Evolutionary conservation across 2,329 filamentous ascomycete species (phyloP).

Genomic region (Colletotrichum paranaense): DNA sequence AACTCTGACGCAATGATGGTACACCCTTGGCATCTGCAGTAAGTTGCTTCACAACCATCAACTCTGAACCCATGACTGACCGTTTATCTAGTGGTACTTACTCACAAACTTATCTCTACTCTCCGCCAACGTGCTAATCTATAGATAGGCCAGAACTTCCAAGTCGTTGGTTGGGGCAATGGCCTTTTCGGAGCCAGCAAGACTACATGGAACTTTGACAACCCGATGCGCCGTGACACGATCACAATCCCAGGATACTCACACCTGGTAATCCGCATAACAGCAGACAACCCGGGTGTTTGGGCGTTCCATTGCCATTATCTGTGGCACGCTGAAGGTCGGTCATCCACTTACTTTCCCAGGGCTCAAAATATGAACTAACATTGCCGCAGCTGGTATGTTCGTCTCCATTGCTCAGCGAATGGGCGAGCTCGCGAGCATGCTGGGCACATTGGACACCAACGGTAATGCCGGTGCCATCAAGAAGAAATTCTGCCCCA

Average conservation of each 20-base stretch:
- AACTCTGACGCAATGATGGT: conserved; percentile 39
- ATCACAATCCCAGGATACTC: conserved; percentile 64
- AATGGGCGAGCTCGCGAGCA: conserved; percentile 22
- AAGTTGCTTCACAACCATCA: not conserved
- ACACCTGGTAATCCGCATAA: conserved; percentile 64
- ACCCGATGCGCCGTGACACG: conserved; percentile 54
- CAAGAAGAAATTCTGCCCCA: conserved; percentile 33
- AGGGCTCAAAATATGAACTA: not conserved
- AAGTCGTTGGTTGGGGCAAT: conserved; percentile 51
- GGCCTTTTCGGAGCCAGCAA: conserved; percentile 45
- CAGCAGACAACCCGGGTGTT: conserved; percentile 67
- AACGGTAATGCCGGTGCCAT: not conserved
- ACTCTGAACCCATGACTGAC: not conserved
- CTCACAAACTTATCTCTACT: not conserved
- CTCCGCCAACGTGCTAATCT: not conserved
- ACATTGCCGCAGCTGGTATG: conserved; percentile 20
- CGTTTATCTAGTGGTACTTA: conserved; percentile 13
- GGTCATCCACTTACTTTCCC: not conserved
- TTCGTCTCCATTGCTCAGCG: conserved; percentile 28
- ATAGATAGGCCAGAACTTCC: conserved; percentile 63
- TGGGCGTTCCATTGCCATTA: conserved; percentile 72
- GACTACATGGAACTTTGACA: conserved; percentile 42
- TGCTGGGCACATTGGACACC: conserved; percentile 17
- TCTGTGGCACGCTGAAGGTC: conserved; percentile 64
- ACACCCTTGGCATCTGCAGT: conserved; percentile 40